These are phyloP conservation scores for Cryptococcus sp. DNA, from an alignment of 1,284 basidiomycete species.

Conservation along the genomic window DNA sequence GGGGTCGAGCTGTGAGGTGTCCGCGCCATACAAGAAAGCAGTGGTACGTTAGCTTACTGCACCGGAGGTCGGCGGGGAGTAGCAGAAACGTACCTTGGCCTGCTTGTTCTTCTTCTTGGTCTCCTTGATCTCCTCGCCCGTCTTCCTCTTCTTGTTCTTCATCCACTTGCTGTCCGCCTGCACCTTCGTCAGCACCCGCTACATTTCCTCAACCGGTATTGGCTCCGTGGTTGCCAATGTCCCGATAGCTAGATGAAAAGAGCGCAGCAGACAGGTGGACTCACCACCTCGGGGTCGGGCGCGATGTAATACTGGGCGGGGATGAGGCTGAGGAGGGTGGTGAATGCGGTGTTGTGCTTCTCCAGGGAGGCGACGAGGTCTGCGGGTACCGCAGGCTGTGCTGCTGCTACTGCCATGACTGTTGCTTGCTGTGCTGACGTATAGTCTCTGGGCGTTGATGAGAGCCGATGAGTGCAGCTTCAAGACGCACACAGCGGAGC, in stretches of 20 bases:
- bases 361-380: conserved; percentile 67
- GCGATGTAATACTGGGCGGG: conserved; percentile 82
- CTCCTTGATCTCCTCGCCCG: conserved; percentile 79
- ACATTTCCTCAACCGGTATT: too few relatives aligned
- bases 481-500: too few relatives aligned
- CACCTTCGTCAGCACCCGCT: conserved; percentile 7
- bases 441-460: too few relatives aligned
- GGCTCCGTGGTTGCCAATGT: too few relatives aligned
- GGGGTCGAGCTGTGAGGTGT: conserved; percentile 75
- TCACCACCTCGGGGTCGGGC: conserved; percentile 63
- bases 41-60: conserved; percentile 7
- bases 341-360: conserved; percentile 77
- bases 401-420: conserved; percentile 1
- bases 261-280: conserved; percentile 6
- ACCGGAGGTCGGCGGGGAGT: not conserved
- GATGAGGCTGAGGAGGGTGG: conserved; percentile 73
- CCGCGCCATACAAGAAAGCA: not conserved
- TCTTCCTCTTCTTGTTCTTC: conserved; percentile 82
- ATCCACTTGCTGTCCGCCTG: conserved; percentile 68
- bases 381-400: conserved; percentile 49
- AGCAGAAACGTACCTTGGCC: conserved; percentile 63
- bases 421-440: not conserved
- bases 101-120: conserved; percentile 77
- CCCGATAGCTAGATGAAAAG: too few relatives aligned
- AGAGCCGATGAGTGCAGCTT: too few relatives aligned